Percentiles rank a stretch among this genome's conserved stretches.
Conservation (phyloP, 108 stramenopile species). For the Skeletonema menzelii region DNA sequence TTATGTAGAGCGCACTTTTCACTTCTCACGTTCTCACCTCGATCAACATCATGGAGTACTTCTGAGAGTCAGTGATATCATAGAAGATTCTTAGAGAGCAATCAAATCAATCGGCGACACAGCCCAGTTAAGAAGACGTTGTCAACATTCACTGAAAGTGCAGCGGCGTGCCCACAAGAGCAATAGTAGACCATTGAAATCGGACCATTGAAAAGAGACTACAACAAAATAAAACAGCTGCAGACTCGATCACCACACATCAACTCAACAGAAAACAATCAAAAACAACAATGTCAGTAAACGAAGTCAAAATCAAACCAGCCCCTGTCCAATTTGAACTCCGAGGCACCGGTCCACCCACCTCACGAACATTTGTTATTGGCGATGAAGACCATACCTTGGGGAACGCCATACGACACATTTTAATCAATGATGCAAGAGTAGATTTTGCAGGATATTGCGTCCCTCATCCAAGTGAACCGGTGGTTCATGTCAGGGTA, state of each 20-base stretch:
- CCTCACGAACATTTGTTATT: conserved; percentile 82
- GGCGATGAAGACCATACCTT: conserved; percentile 96
- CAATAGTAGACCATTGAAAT: background rate
- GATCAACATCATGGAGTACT: no score
- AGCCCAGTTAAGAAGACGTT: no score
- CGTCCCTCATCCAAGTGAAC: conserved; percentile 96
- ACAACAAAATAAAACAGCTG: background rate
- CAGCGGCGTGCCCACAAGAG: background rate
- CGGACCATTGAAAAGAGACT: background rate
- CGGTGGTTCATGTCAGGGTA: conserved; percentile 91
- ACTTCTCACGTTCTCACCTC: no score
- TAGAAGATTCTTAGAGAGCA: no score
- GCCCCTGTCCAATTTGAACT: conserved; percentile 51
- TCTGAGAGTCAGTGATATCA: no score
- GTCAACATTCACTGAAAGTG: background rate
- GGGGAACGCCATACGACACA: conserved; percentile 93
- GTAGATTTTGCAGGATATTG: conserved; percentile 94
- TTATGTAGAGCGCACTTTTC: no score
- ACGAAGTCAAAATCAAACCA: conserved; percentile 65
- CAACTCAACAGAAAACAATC: background rate
- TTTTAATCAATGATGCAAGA: conserved; percentile 70
- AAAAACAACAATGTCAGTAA: conserved; percentile 54
- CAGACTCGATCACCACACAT: background rate
- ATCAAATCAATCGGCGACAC: no score
- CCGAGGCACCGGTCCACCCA: conserved; percentile 67